Evolutionary conservation across 2,329 filamentous ascomycete genomes (phyloP), one percentile per base, ranked within the genome.

Genomic region (Pseudovirgaria hyperparasitica): DNA sequence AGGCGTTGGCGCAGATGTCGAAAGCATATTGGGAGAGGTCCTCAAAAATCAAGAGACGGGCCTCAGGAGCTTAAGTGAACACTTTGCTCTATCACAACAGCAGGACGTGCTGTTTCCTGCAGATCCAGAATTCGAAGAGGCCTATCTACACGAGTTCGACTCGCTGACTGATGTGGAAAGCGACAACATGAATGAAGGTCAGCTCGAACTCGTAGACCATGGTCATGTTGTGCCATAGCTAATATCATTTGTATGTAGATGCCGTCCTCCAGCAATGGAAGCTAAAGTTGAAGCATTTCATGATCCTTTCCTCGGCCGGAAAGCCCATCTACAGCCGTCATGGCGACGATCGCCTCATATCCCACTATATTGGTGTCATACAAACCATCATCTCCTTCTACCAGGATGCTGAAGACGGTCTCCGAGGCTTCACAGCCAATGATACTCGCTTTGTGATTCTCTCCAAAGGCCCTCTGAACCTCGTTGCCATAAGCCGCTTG

Each of bases 321-420:
- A 98, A 98, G 52, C 92, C 90, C 8, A 92, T 98, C 25, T 98
- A 87, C 65, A 96, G 85, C 45, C 72, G 92, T 25, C 87, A 98
- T 49, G 90, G 92, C 21, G 84, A 94, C 41, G 69, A 92, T 38
- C 75, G 78, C 29, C 62, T 96, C 22, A 84, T 96, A 48, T 93
- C 92, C 42, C 80, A 81, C 26, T 94, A 90, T 42, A 87, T 96
- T 50, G 90, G 90, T 21, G 78, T 98, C 11, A 77, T 94, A 2
- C 90, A 96, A 51, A 98, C 90, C 22, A 87, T 98, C 41, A 93
- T 98, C 35, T 96, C 90, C 1, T 94, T 94, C 50, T 96, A 92
- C 47, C 79, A 93, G 49, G 76, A 76, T 23, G 70, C 77, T 6
- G 70, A 79, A 30, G 82, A 93, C 47, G 72, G 70, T 1, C 64